Conservation (phyloP, 305 asterid species). For the Fraxinus floribunda region DNA sequence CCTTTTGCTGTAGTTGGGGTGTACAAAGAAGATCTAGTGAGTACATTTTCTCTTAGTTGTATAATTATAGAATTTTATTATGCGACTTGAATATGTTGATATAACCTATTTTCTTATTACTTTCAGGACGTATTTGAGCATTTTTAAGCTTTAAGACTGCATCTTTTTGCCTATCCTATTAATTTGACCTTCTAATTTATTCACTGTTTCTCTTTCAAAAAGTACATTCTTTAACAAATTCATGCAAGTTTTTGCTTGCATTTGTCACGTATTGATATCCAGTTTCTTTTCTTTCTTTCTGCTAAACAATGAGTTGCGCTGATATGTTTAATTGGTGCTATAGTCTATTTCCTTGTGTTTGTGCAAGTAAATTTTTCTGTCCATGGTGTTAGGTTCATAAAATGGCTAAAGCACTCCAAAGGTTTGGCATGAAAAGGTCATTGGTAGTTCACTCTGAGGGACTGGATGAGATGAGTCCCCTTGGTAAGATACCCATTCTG, state of each 20-base stretch:
- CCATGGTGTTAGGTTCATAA: conserved; percentile 56
- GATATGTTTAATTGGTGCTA: not conserved
- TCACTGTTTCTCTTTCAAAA: not conserved
- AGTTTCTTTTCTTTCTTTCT: not conserved
- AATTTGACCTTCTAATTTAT: not conserved
- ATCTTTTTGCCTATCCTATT: not conserved
- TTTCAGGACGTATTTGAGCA: conserved; percentile 1
- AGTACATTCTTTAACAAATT: not conserved
- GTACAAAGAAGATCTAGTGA: conserved; percentile 70
- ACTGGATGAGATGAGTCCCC: conserved; percentile 94
- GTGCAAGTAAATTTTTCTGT: conserved; percentile 6
- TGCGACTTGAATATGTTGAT: conserved; percentile 9
- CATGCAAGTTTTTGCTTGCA: not conserved
- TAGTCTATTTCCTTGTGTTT: conserved; percentile 3
- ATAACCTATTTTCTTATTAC: not conserved
- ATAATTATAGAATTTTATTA: not conserved
- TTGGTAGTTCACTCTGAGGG: conserved; percentile 92
- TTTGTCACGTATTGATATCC: not conserved
- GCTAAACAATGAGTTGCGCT: not conserved
- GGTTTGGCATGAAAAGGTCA: conserved; percentile 88
- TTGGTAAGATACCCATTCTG: conserved; percentile 52
- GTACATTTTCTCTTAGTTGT: conserved; percentile 22
- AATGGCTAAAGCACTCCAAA: conserved; percentile 84
- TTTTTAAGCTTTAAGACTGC: not conserved
- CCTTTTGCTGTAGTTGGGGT: conserved; percentile 91